Base-by-base conservation (phyloP, 2,329 filamentous ascomycete genomes). In the Delphinella strobiligena region DNA sequence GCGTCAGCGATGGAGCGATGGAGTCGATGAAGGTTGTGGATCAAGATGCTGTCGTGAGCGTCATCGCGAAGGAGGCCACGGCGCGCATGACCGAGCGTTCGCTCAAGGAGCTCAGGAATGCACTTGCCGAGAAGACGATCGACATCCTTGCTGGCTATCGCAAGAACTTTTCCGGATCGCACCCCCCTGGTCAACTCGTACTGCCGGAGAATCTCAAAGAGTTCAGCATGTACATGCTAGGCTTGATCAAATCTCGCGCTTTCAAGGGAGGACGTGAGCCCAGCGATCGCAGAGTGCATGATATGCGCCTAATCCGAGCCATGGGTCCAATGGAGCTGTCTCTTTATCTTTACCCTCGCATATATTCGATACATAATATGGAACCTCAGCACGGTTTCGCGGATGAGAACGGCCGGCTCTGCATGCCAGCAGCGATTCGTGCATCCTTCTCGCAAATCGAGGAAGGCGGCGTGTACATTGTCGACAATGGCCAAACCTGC, bases 161-260 rank as follows among this genome's bases (percentile, higher is more conserved):
- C 49, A 96, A 93, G 64, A 82, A 94, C 61, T 91, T 91, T 51
- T 82, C 86, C 2, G 83, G 83, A 42, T 75, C 78, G 2, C 85
- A 93, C 54, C 89, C 91, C 7, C 84, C 88, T 2, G 85, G 87
- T 4, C 88, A 98, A 61, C 75, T 98, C 19, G 87, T 98, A 19
- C 78, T 98, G 62, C 91, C 91, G 0, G 91, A 98, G 63, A 84
- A 89, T 49, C 73, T 98, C 19, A 96, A 96, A 58, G 91, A 98
- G 58, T 88, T 94, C 52, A 79, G 82, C 53, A 96, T 98, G 87
- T 96, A 91, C 61, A 84, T 93, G 63, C 78, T 98, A 8, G 81
- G 83, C 35, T 67, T 96, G 47, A 66, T 93, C 57, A 98, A 98
- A 61, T 88, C 78, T 41, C 78, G 91, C 42, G 88, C 89, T 2